Conservation (phyloP, 371 early-diverging fungal genomes). For the Circinella umbellata region DNA sequence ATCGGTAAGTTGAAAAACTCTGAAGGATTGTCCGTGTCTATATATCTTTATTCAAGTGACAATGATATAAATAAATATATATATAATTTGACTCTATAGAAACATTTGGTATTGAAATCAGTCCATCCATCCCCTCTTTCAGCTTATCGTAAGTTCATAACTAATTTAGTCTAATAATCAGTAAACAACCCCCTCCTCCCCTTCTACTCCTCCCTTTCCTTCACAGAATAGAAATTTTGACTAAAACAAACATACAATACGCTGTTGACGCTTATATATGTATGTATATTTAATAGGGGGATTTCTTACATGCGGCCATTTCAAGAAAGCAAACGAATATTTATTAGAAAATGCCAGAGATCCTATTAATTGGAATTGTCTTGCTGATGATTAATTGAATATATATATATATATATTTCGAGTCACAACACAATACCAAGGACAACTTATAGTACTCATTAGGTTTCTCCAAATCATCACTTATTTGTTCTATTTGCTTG, state of each 20-base stretch:
- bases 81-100: constrained; percentile 28
- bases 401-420: too few relatives aligned
- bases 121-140: constrained; percentile 97
- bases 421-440: too few relatives aligned
- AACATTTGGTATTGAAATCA: constrained; percentile 86
- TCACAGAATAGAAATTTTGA: too few relatives aligned
- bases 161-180: too few relatives aligned
- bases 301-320: constrained; percentile 91
- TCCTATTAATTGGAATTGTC: constrained; percentile 80
- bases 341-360: constrained; percentile 63
- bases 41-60: background rate
- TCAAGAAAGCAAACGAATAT: constrained; percentile 93
- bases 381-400: constrained; percentile 17
- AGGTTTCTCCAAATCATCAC: too few relatives aligned
- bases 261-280: background rate
- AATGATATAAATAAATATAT: background rate
- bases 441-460: too few relatives aligned
- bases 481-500: too few relatives aligned
- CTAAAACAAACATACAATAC: too few relatives aligned
- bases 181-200: too few relatives aligned
- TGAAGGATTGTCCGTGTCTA: too few relatives aligned
- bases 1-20: constrained; percentile 37
- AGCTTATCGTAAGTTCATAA: constrained; percentile 59
- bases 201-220: too few relatives aligned
- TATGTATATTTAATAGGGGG: background rate